These are phyloP conservation scores for Amphichorda felina DNA, from an alignment of 2,329 filamentous ascomycete genomes.

Conservation along the genomic window DNA sequence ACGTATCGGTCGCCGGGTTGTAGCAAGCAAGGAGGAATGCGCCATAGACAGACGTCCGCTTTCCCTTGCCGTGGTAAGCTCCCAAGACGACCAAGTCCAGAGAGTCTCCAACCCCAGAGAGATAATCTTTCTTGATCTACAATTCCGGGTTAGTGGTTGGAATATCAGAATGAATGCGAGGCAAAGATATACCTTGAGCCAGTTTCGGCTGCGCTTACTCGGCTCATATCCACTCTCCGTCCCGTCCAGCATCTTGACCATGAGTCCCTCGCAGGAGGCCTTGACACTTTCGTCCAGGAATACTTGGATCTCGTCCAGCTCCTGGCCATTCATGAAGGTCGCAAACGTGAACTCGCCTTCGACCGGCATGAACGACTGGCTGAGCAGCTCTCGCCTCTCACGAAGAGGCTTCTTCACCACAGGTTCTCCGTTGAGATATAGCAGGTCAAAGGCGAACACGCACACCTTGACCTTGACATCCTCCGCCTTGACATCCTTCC, in stretches of 20 bases:
- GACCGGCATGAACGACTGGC: slow-evolving; percentile 58
- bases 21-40: slow-evolving; percentile 94
- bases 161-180: neutral
- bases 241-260: slow-evolving; percentile 99
- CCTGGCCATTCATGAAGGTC: slow-evolving; percentile 72
- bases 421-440: slow-evolving; percentile 86
- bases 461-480: slow-evolving; percentile 96
- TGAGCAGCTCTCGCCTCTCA: slow-evolving; percentile 67
- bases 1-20: slow-evolving; percentile 66
- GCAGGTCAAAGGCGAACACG: slow-evolving; percentile 89
- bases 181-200: slow-evolving; percentile 64
- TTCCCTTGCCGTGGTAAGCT: slow-evolving; percentile 88
- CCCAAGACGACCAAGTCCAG: slow-evolving; percentile 93
- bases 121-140: slow-evolving; percentile 95
- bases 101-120: slow-evolving; percentile 85
- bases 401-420: slow-evolving; percentile 80
- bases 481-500: slow-evolving; percentile 91
- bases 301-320: slow-evolving; percentile 85
- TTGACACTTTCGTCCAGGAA: slow-evolving; percentile 93
- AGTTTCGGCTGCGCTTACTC: slow-evolving; percentile 91
- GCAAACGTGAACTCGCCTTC: slow-evolving; percentile 92
- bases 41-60: slow-evolving; percentile 90
- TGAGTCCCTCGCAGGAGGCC: slow-evolving; percentile 89
- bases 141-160: no score
- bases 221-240: slow-evolving; percentile 90